phyloP scores from a whole-genome alignment of 2,329 filamentous ascomycete genomes.

The Arachnomyces sp. region DNA sequence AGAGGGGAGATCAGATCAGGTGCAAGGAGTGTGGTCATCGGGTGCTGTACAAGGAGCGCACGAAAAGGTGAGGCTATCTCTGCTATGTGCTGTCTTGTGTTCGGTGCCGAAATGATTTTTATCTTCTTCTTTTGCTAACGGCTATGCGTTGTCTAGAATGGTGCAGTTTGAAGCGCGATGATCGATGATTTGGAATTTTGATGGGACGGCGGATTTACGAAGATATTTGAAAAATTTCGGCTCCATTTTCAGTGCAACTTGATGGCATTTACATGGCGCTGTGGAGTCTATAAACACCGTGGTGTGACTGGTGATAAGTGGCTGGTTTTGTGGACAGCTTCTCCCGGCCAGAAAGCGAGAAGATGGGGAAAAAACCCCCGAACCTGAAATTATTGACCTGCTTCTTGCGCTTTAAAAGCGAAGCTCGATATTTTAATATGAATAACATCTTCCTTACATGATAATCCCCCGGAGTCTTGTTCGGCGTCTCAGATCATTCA shows the following conservation, averaged over 20 bases:
- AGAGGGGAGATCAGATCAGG: conserved; percentile 70
- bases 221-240: conserved; percentile 12
- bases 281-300: conserved; percentile 5
- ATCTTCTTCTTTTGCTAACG: conserved; percentile 2
- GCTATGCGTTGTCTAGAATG: conserved; percentile 57
- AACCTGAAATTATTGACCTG: no score
- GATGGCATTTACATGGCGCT: conserved; percentile 13
- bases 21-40: conserved; percentile 92
- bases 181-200: conserved; percentile 15
- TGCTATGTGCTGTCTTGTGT: background rate
- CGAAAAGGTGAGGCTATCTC: conserved; percentile 69
- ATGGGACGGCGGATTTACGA: conserved; percentile 2
- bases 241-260: conserved; percentile 1
- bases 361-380: no score
- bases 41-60: conserved; percentile 95
- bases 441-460: background rate
- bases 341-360: no score
- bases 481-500: no score
- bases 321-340: no score
- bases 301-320: no score
- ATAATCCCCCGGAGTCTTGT: conserved; percentile 13
- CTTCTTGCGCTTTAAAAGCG: no score
- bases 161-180: conserved; percentile 95
- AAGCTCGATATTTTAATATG: no score
- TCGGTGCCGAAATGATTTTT: background rate